phyloP scores from a whole-genome alignment of 108 stramenopile genomes.

The Chaetoceros tenuissimus region DNA sequence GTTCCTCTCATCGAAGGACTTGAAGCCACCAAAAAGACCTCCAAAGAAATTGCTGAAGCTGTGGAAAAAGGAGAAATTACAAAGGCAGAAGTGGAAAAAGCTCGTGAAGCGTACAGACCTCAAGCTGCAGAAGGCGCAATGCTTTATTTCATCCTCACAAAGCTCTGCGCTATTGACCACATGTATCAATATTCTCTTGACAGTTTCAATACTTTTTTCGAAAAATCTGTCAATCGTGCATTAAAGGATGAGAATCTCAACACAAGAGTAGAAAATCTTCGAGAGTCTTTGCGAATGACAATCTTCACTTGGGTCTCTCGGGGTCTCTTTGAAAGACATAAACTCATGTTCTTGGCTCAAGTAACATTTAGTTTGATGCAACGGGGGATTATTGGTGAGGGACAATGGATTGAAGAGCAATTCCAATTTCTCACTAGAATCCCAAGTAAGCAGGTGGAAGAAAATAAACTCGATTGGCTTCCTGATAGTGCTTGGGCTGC shows the following conservation, averaged over 20 bases:
- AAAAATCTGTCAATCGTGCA: conserved; percentile 75
- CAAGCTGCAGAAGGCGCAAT: conserved; percentile 91
- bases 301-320: conserved; percentile 87
- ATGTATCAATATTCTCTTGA: conserved; percentile 94
- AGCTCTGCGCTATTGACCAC: conserved; percentile 78
- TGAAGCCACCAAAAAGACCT: conserved; percentile 82
- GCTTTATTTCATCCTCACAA: conserved; percentile 89
- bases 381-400: conserved; percentile 67
- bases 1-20: conserved; percentile 88
- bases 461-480: conserved; percentile 71
- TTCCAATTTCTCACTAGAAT: conserved; percentile 82
- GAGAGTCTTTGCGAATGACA: conserved; percentile 72
- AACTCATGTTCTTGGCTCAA: conserved; percentile 84
- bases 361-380: conserved; percentile 87
- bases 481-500: conserved; percentile 69
- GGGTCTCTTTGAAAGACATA: conserved; percentile 87
- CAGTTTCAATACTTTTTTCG: conserved; percentile 78
- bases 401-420: conserved; percentile 55
- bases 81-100: conserved; percentile 65
- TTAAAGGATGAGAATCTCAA: conserved; percentile 38
- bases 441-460: conserved; percentile 51
- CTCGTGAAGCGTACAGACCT: conserved; percentile 76
- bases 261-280: conserved; percentile 60
- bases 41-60: conserved; percentile 75
- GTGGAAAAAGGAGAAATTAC: conserved; percentile 74